These are phyloP conservation scores for Chrysanthemum lavandulifolium DNA, from an alignment of 129 eudicot species.

Conservation along the genomic window DNA sequence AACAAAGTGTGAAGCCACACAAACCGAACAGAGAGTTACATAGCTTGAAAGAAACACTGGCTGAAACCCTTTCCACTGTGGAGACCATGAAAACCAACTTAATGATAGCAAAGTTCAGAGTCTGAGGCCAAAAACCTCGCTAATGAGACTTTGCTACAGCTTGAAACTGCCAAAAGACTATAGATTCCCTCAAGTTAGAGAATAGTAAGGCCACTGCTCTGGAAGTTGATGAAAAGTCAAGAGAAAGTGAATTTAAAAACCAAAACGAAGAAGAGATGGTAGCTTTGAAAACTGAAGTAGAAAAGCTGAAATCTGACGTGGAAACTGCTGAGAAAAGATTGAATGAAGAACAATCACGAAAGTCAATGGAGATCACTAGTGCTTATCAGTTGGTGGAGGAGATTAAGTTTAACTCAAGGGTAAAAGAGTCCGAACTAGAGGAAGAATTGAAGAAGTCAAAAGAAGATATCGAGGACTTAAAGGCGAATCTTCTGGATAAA, in stretches of 20 bases:
- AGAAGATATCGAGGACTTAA: constrained; percentile 61
- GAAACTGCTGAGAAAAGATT: constrained; percentile 57
- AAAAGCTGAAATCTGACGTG: constrained; percentile 38
- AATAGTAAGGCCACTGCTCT: constrained; percentile 38
- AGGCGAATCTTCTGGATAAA: constrained; percentile 80
- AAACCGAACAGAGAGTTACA: constrained; percentile 47
- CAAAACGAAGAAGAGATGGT: constrained; percentile 34
- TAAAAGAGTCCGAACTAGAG: constrained; percentile 52
- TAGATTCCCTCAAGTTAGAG: constrained; percentile 50
- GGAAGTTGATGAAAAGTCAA: constrained; percentile 36
- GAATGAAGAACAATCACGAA: constrained; percentile 49
- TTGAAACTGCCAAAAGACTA: constrained; percentile 67
- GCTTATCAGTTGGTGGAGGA: constrained; percentile 52
- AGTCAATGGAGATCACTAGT: constrained; percentile 27
- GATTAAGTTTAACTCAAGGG: constrained; percentile 43
- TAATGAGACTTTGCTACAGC: constrained; percentile 62
- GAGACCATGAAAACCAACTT: constrained; percentile 72
- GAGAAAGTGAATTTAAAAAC: constrained; percentile 14
- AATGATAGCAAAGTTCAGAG: constrained; percentile 61
- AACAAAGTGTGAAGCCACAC: constrained; percentile 50
- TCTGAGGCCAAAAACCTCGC: constrained; percentile 61
- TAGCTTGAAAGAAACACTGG: constrained; percentile 55
- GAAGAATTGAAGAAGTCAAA: constrained; percentile 48
- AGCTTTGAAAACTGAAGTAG: constrained; percentile 42
- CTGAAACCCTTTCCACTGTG: constrained; percentile 44